Percentiles rank a stretch among this genome's conserved stretches.
Evolutionary conservation across 2,329 filamentous ascomycete species (phyloP).

Genomic region (Penicillium italicum): DNA sequence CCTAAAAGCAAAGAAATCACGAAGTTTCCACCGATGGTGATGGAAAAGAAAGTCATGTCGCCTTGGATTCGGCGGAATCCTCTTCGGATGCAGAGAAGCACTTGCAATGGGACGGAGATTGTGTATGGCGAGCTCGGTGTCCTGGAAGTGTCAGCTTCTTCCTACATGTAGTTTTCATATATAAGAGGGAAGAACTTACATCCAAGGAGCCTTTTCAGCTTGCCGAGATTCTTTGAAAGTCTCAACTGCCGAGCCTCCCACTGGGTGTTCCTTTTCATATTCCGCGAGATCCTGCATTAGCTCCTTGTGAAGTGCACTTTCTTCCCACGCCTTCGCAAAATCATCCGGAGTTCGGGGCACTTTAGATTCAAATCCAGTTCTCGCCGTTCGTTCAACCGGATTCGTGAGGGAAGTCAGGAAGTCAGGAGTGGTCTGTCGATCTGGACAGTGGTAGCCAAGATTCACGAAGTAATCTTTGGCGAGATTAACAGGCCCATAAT

Average conservation of each 20-base stretch:
- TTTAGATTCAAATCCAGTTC: not conserved
- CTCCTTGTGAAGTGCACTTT: not conserved
- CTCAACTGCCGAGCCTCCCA: not conserved
- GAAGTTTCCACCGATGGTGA: not conserved
- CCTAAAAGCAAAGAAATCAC: not conserved
- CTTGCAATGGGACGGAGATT: slow-evolving; percentile 70
- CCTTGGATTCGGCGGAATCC: slow-evolving; percentile 72
- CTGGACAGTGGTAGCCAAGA: slow-evolving; percentile 65
- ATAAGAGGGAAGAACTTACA: not conserved
- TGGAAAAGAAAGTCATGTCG: slow-evolving; percentile 54
- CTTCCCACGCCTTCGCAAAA: not conserved
- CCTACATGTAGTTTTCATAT: not conserved
- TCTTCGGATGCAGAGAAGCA: slow-evolving; percentile 68
- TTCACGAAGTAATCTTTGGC: slow-evolving; percentile 65
- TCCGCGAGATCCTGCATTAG: not conserved
- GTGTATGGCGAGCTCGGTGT: slow-evolving; percentile 60
- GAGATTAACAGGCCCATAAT: slow-evolving; percentile 60
- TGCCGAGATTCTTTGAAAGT: not conserved
- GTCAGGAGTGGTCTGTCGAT: slow-evolving; percentile 64
- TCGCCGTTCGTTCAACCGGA: slow-evolving; percentile 51
- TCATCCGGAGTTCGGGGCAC: not conserved
- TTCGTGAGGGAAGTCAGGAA: slow-evolving; percentile 69
- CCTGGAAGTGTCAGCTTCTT: not conserved
- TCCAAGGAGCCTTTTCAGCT: not conserved
- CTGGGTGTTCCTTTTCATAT: not conserved